These are phyloP conservation scores for Isatis tinctoria DNA, from an alignment of 345 rosid species.

Conservation along the genomic window DNA sequence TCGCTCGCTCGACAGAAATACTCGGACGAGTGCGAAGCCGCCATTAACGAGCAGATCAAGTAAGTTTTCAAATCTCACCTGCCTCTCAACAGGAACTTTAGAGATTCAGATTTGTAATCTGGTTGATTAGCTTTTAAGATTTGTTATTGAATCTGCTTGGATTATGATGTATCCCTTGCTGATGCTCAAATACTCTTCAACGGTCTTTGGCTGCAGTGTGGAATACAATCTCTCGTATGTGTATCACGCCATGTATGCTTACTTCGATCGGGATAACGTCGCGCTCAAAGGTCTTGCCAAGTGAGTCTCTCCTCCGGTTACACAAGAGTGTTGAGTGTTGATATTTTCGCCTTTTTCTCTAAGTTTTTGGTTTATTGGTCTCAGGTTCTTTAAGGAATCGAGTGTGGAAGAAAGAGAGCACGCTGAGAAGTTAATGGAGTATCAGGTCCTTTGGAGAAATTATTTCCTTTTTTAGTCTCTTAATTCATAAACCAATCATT, in stretches of 20 bases:
- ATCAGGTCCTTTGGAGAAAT: constrained; percentile 51
- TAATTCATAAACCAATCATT: not conserved
- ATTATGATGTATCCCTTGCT: not conserved
- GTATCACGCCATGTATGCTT: constrained; percentile 88
- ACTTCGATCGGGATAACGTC: constrained; percentile 84
- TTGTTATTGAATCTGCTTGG: constrained; percentile 5
- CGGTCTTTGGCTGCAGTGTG: constrained; percentile 46
- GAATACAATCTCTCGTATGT: constrained; percentile 89
- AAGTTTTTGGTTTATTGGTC: not conserved
- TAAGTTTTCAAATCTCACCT: constrained; percentile 18
- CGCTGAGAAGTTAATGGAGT: constrained; percentile 91
- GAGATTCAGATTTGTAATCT: not conserved
- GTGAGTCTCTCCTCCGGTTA: constrained; percentile 37
- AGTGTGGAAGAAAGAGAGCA: constrained; percentile 92
- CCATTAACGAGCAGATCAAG: constrained; percentile 93
- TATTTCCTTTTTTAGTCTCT: not conserved
- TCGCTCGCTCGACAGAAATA: constrained; percentile 85
- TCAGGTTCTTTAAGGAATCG: constrained; percentile 88
- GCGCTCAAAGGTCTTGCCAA: constrained; percentile 92
- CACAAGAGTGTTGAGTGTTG: not conserved
- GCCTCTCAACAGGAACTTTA: not conserved
- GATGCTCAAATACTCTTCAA: not conserved
- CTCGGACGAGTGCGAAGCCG: constrained; percentile 65
- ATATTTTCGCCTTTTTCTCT: not conserved
- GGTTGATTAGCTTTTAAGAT: constrained; percentile 4